phyloP scores from a whole-genome alignment of 139 green algal species.

The Chlamydomonas urium region DNA sequence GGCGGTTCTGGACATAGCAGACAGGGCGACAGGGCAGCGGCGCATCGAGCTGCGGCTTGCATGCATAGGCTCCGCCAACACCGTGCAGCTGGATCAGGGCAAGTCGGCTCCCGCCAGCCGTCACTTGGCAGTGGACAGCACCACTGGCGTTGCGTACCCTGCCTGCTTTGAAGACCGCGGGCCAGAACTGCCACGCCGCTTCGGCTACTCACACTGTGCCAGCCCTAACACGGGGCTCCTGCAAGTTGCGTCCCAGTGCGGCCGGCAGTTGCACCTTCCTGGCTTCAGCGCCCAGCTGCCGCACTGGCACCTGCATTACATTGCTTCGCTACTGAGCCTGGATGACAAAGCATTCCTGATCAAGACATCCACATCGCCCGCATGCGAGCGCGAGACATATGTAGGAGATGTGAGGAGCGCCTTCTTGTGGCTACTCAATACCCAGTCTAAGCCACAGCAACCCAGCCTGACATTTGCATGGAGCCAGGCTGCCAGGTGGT shows the following conservation, averaged over 20 bases:
- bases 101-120: not conserved
- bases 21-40: too few relatives aligned
- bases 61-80: not conserved
- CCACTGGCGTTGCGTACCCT: not conserved
- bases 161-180: constrained; percentile 3
- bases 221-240: not conserved
- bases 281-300: too few relatives aligned
- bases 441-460: not conserved
- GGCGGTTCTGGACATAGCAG: too few relatives aligned
- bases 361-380: not conserved
- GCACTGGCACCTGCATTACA: too few relatives aligned
- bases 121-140: not conserved
- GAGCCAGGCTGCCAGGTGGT: too few relatives aligned
- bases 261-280: too few relatives aligned
- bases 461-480: not conserved
- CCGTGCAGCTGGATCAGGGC: not conserved
- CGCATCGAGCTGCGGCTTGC: not conserved
- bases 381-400: not conserved
- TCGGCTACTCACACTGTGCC: not conserved
- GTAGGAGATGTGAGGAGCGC: not conserved
- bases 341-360: not conserved
- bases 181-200: not conserved
- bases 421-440: not conserved
- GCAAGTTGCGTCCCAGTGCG: too few relatives aligned
- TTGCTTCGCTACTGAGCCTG: not conserved